These are phyloP conservation scores for Eucalyptus cladocalyx DNA, from an alignment of 345 rosid genomes.

Conservation along the genomic window DNA sequence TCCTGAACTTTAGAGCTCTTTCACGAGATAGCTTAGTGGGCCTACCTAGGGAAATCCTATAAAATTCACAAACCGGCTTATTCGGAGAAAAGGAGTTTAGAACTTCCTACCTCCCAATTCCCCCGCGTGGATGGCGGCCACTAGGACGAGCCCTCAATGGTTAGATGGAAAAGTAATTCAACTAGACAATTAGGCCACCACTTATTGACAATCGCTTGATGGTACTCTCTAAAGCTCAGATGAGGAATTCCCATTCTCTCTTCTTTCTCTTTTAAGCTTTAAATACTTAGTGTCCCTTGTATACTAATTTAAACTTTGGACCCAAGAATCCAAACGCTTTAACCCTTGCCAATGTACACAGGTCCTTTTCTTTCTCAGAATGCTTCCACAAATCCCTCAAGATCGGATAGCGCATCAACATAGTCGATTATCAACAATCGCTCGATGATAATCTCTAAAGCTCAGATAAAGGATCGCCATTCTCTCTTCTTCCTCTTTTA, in stretches of 20 bases:
- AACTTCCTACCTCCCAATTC: background rate
- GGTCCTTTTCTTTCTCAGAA: background rate
- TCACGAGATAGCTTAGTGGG: background rate
- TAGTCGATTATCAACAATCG: background rate
- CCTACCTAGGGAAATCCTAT: background rate
- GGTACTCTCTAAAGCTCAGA: background rate
- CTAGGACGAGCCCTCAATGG: background rate
- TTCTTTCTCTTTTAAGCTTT: background rate
- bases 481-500: background rate
- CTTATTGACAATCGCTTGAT: background rate
- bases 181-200: background rate
- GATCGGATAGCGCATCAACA: no score
- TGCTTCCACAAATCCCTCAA: no score
- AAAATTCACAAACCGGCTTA: background rate
- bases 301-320: background rate
- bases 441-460: background rate
- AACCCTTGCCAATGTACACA: background rate
- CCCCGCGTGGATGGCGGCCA: background rate
- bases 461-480: background rate
- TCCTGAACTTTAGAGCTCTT: background rate
- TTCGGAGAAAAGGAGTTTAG: no score
- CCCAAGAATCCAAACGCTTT: background rate
- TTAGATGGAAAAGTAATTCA: background rate
- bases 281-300: background rate
- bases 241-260: background rate